Evolutionary conservation across 73 alveolate genomes (phyloP), one percentile per base, ranked within the genome.

Genomic region (Stentor roeselii): DNA sequence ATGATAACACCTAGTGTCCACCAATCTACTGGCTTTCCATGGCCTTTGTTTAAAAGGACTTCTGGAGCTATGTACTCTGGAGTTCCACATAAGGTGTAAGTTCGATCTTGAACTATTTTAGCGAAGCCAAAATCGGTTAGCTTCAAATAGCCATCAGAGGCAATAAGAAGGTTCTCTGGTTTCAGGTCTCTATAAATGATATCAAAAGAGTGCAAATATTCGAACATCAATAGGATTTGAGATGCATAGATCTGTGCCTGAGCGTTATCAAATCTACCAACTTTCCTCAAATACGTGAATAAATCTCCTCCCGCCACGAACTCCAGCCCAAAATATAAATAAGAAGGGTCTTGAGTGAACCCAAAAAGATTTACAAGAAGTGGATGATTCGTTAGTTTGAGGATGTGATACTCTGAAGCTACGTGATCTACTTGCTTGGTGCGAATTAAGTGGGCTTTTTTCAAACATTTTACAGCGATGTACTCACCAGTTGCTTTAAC

Each of bases 21-120:
- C 98, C 98, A 94, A 85, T 95, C 99, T 27, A 95, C 99, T 14
- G 99, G 97, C 90, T 96, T 96, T 59, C 98, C 98, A 86, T 96
- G 99, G 80, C 99, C 99, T n/a, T n/a, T n/a, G n/a, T n/a, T n/a
- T n/a, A n/a, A n/a, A n/a, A n/a, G n/a, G n/a, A n/a, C n/a, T n/a
- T n/a, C n/a, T n/a, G n/a, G n/a, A n/a, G n/a, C n/a, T n/a, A n/a
- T n/a, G n/a, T n/a, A n/a, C n/a, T n/a, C n/a, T n/a, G n/a, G n/a
- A n/a, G n/a, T n/a, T n/a, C n/a, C n/a, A n/a, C n/a, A n/a, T n/a
- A n/a, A n/a, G n/a, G n/a, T n/a, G n/a, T n/a, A n/a, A n/a, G n/a
- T n/a, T n/a, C n/a, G n/a, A n/a, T n/a, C n/a, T n/a, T n/a, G n/a
- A n/a, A n/a, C n/a, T n/a, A n/a, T n/a, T n/a, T n/a, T n/a, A n/a